phyloP scores from a whole-genome alignment of 2,329 filamentous ascomycete genomes.

The Fusarium miscanthi region DNA sequence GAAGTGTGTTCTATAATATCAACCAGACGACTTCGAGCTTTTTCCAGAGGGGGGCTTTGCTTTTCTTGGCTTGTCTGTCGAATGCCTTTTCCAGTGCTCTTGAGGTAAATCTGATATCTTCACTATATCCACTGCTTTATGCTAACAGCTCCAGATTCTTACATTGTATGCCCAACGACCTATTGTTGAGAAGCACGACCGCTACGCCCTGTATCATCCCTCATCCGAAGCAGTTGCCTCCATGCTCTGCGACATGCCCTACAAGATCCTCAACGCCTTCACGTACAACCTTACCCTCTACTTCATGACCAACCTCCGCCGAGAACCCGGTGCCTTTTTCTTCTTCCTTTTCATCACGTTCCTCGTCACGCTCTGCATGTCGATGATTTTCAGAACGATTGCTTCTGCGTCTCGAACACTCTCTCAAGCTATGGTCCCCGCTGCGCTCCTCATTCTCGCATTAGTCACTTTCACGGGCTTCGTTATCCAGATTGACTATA shows the following conservation, averaged over 20 bases:
- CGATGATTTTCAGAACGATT: slow-evolving; percentile 58
- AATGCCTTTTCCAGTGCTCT: slow-evolving; percentile 57
- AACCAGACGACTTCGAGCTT: slow-evolving; percentile 57
- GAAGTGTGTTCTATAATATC: slow-evolving; percentile 62
- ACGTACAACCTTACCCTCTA: slow-evolving; percentile 59
- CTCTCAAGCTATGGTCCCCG: slow-evolving; percentile 55
- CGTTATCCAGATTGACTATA: slow-evolving; percentile 54
- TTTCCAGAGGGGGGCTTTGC: slow-evolving; percentile 57
- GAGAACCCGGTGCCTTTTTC: slow-evolving; percentile 59
- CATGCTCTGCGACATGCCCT: slow-evolving; percentile 55
- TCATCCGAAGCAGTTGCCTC: slow-evolving; percentile 47
- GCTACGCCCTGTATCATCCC: slow-evolving; percentile 52
- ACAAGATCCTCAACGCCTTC: slow-evolving; percentile 52
- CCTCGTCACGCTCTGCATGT: slow-evolving; percentile 43
- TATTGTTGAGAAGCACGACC: slow-evolving; percentile 51
- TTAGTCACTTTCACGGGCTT: slow-evolving; percentile 59
- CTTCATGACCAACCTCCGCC: slow-evolving; percentile 59
- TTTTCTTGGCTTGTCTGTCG: slow-evolving; percentile 63
- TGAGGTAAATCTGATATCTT: slow-evolving; percentile 33
- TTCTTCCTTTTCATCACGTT: slow-evolving; percentile 60
- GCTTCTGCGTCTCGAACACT: slow-evolving; percentile 62
- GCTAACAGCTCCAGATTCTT: slow-evolving; percentile 48
- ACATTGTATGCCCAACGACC: slow-evolving; percentile 47
- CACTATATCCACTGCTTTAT: background rate
- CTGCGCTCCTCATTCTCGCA: slow-evolving; percentile 50